Conservation (phyloP, 2,329 filamentous ascomycete genomes). For the Cladosporium sp. region DNA sequence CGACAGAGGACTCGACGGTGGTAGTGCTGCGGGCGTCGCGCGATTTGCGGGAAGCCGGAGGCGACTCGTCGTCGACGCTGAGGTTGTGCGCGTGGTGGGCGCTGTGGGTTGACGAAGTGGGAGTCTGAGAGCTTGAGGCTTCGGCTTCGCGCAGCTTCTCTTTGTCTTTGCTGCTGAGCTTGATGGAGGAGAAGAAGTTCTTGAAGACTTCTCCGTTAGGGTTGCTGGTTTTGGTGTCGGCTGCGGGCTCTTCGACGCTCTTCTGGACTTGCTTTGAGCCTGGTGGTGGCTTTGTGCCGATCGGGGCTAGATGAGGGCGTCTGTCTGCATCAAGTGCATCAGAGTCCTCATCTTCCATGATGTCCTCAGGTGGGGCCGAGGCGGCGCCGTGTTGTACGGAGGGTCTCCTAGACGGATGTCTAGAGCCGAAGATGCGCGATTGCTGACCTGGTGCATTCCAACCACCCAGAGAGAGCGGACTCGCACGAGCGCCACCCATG, state of each 20-base stretch:
- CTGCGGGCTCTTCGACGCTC: conserved; percentile 43
- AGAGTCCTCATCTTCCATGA: conserved; percentile 52
- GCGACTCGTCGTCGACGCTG: conserved; percentile 34
- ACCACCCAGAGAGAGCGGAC: conserved; percentile 38
- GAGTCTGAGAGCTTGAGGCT: conserved; percentile 20
- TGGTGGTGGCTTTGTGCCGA: conserved; percentile 66
- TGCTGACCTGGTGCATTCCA: conserved; percentile 39
- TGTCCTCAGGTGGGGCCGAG: conserved; percentile 59
- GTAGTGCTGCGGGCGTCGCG: conserved; percentile 45
- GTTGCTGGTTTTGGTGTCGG: conserved; percentile 61
- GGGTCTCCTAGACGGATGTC: conserved; percentile 75
- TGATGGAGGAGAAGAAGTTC: conserved; percentile 58
- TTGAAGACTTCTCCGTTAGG: conserved; percentile 88
- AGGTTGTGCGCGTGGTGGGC: conserved; percentile 17
- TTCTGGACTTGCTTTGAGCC: conserved; percentile 24
- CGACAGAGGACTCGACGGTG: conserved; percentile 35
- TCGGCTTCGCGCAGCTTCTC: conserved; percentile 33
- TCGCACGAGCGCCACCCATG: conserved; percentile 39
- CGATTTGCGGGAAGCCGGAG: conserved; percentile 42
- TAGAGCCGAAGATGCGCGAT: conserved; percentile 49
- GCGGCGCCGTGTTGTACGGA: conserved; percentile 78
- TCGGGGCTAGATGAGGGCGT: conserved; percentile 62
- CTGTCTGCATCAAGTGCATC: conserved; percentile 44
- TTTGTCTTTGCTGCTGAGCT: conserved; percentile 40
- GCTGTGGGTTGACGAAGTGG: conserved; percentile 21